Evolutionary conservation across 352 stramenopile species (phyloP), one percentile per base, ranked within the genome.

Genomic region (Globisporangium lucens): DNA sequence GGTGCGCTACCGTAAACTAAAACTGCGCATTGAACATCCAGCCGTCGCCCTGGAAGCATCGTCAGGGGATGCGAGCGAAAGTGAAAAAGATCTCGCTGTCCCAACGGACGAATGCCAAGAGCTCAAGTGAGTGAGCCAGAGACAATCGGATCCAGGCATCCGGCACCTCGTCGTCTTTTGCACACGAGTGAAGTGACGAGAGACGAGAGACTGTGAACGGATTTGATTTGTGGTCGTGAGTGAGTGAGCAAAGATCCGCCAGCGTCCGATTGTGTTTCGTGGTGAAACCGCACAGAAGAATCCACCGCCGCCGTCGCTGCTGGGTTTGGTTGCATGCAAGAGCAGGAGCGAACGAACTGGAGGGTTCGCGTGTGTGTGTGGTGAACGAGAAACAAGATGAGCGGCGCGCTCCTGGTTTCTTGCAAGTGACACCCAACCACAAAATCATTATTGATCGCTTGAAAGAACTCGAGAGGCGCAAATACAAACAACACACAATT

Each of bases 71-170:
- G 12, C 9, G 27, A 24, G 29, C 3, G 55, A 41, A 22, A 22
- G 30, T n/a, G 29, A 4, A 17, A 57, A 59, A 38, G 55, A 60
- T 60, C 27, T 41, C 29, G 30, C 13, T 60, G 55, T 46, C 29
- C 56, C 56, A 61, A 47, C 56, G 12, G 56, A 61, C 56, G 56
- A 61, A 61, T 33, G 49, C 33, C 5, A n/a, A 49, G 41, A 49
- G 41, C 5, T 51, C 43, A 51, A 51, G 43, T 51, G 43, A 46
- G 38, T 17, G 30, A 46, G 20, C 53, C 24, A 59, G 29, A 59
- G 29, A 41, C 53, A 59, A 43, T 35, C 53, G 53, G n/a, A 49
- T 49, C 27, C 41, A 38, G 24, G 51, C 3, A 38, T 58, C 53
- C 53, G 15, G 27, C 9, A 33, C 38, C 49, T 56, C 9, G 49